Evolutionary conservation across 345 rosid species (phyloP).

Genomic region (Aethionema arabicum): DNA sequence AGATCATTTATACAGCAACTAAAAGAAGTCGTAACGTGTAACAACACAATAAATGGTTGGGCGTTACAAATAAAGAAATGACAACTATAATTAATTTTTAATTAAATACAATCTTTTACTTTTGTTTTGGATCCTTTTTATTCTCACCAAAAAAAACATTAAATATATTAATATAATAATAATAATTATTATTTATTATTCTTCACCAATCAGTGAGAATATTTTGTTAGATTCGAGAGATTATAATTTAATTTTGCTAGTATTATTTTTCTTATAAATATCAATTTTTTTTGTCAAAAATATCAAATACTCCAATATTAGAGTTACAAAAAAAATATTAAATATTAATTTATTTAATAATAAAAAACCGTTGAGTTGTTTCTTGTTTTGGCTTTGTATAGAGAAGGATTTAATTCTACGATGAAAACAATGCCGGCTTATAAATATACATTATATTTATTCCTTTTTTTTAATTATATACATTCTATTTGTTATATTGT

Average conservation of each 20-base stretch:
- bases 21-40: conserved; percentile 27
- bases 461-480: too few species aligned
- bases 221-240: conserved; percentile 16
- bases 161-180: conserved; percentile 10
- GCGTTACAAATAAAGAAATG: conserved; percentile 27
- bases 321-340: not conserved
- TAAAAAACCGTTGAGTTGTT: not conserved
- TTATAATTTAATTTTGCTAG: not conserved
- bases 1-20: conserved; percentile 26
- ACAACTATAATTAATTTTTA: conserved; percentile 27
- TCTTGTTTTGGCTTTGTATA: conserved; percentile 3
- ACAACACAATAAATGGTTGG: conserved; percentile 21
- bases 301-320: too few species aligned
- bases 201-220: too few species aligned
- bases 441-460: not conserved
- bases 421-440: conserved; percentile 9
- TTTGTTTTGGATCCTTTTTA: conserved; percentile 21
- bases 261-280: too few species aligned
- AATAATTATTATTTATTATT: not conserved
- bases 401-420: conserved; percentile 1
- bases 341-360: conserved; percentile 6
- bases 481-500: too few species aligned
- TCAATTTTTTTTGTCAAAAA: too few species aligned
- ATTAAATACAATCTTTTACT: conserved; percentile 26
- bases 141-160: conserved; percentile 28